These are phyloP conservation scores for Paecilomyces sp. DNA, from an alignment of 2,329 filamentous ascomycete genomes.

Conservation along the genomic window DNA sequence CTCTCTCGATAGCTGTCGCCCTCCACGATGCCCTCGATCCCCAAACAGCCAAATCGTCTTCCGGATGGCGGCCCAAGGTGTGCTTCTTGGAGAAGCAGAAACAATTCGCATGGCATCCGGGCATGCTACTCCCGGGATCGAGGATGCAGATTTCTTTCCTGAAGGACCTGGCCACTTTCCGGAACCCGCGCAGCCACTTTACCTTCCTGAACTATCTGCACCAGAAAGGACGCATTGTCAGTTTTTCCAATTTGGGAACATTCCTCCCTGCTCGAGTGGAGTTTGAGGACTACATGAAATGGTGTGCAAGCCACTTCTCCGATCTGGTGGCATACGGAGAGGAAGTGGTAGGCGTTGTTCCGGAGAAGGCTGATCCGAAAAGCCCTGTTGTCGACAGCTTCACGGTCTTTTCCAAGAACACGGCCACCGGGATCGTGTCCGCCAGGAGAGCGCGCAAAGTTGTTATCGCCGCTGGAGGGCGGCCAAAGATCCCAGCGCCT, in stretches of 20 bases:
- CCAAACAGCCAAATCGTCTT: constrained; percentile 33
- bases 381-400: constrained; percentile 56
- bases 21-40: constrained; percentile 67
- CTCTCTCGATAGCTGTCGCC: constrained; percentile 80
- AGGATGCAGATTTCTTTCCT: constrained; percentile 98
- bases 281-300: constrained; percentile 92
- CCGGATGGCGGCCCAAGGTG: constrained; percentile 56
- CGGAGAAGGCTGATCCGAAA: constrained; percentile 43
- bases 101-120: constrained; percentile 84
- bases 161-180: constrained; percentile 86
- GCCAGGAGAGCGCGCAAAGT: constrained; percentile 42
- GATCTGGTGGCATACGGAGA: constrained; percentile 67
- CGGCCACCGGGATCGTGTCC: constrained; percentile 36
- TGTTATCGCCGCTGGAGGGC: constrained; percentile 60
- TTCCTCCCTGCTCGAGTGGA: constrained; percentile 81
- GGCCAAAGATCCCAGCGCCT: constrained; percentile 62
- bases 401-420: constrained; percentile 58
- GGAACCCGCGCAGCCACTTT: constrained; percentile 82
- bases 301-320: constrained; percentile 78
- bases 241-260: constrained; percentile 85
- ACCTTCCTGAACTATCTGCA: constrained; percentile 95
- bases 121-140: constrained; percentile 87
- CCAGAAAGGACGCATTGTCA: constrained; percentile 68
- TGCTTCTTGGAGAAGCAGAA: constrained; percentile 82
- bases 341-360: constrained; percentile 66